phyloP scores from a whole-genome alignment of 2,329 filamentous ascomycete species.

The Anisogramma anomala region DNA sequence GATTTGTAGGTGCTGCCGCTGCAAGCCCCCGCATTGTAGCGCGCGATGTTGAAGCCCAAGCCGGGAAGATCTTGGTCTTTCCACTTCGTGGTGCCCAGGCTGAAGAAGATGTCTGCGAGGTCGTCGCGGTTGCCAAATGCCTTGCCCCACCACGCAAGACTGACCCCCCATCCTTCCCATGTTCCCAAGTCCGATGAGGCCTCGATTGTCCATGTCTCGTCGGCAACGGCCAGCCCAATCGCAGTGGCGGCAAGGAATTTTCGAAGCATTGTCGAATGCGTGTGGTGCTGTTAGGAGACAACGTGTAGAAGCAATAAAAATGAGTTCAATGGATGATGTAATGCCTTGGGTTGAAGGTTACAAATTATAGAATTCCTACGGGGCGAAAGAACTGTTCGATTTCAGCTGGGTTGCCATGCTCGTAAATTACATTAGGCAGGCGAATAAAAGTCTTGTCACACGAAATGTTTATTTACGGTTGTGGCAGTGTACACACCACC shows the following conservation, averaged over 20 bases:
- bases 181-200: constrained; percentile 26
- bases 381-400: too few species aligned
- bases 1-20: constrained; percentile 25
- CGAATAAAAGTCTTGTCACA: too few species aligned
- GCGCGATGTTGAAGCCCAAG: constrained; percentile 30
- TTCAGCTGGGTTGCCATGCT: too few species aligned
- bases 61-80: constrained; percentile 25
- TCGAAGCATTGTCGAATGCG: too few species aligned
- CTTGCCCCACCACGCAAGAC: constrained; percentile 33
- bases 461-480: too few species aligned
- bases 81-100: constrained; percentile 21
- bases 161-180: constrained; percentile 34
- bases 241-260: neutral
- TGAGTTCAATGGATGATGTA: too few species aligned
- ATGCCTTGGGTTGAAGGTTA: too few species aligned
- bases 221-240: constrained; percentile 14
- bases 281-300: too few species aligned
- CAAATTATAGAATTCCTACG: too few species aligned
- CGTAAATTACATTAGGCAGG: too few species aligned
- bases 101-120: constrained; percentile 31
- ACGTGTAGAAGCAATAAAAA: too few species aligned
- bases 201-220: constrained; percentile 23
- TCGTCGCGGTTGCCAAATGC: constrained; percentile 30
- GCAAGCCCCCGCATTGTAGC: constrained; percentile 32
- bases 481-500: too few species aligned